Conservation (phyloP, 2,329 filamentous ascomycete genomes). For the Nakataea oryzae region DNA sequence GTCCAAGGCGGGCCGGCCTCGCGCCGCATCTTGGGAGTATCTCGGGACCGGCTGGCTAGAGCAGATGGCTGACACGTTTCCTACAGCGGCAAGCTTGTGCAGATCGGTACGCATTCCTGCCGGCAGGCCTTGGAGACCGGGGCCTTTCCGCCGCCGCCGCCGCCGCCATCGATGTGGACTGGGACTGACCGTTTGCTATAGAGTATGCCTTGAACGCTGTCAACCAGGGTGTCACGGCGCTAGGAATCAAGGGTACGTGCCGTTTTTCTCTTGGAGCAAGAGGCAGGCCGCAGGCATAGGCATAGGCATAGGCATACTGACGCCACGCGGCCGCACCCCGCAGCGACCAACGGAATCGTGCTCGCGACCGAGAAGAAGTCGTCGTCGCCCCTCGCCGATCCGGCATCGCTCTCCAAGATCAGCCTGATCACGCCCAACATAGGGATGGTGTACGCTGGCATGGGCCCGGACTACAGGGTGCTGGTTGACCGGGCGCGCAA, state of each 20-base stretch:
- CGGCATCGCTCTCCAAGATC: constrained; percentile 91
- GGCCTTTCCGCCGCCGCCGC: neutral
- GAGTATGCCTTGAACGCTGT: constrained; percentile 99
- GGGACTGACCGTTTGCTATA: constrained; percentile 24
- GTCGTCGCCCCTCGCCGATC: constrained; percentile 91
- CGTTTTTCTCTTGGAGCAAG: neutral
- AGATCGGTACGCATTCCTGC: constrained; percentile 60
- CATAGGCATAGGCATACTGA: neutral
- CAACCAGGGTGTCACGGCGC: constrained; percentile 96
- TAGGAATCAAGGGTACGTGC: constrained; percentile 86
- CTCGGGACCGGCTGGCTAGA: neutral
- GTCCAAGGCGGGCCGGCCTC: constrained; percentile 8
- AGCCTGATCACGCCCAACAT: constrained; percentile 98
- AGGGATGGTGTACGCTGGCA: constrained; percentile 98
- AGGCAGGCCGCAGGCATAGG: neutral
- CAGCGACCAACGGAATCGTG: constrained; percentile 97
- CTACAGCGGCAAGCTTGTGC: constrained; percentile 89
- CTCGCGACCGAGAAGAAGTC: constrained; percentile 99
- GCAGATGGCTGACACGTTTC: constrained; percentile 8
- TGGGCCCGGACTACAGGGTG: constrained; percentile 97
- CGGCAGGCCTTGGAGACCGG: neutral
- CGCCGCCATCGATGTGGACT: neutral
- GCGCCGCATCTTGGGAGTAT: neutral
- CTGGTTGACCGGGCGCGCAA: constrained; percentile 97
- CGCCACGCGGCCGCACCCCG: constrained; percentile 3